Base-by-base conservation (phyloP, 1,139 yeast genomes). In the Suhomyces maxii region DNA sequence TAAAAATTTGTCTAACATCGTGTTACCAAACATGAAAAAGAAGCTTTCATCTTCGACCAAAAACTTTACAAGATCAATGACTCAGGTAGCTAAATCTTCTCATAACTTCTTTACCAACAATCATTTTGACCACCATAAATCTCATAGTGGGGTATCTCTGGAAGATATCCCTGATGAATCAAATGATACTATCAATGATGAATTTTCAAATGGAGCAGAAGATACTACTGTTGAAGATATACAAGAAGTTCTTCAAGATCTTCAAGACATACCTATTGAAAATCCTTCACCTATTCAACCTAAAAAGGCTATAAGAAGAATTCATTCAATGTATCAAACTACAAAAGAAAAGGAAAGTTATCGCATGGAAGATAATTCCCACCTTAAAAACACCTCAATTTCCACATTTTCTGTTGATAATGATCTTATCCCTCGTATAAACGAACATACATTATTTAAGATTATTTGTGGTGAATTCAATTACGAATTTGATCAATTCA, bases 351-450 rank as follows among this genome's bases (percentile, higher is more conserved):
- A 60, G 55, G 73, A 59, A 53, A 56, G 54, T 39, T 55, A 49
- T 49, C 57, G 51, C 14, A 53, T 65, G 45, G 68, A 65, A 39
- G 69, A 68, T 50, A 77, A 77, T 54, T 79, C 76, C 30, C 65
- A 67, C 40, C 58, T 77, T 33, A 52, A 61, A 26, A 61, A 69
- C 46, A 69, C 84, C 5, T 56, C 70, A 39, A 71, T 82, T 41
- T 64, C 66, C 37, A 73, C 79, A n/a, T 77, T 76, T 52, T 61
- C 63, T 35, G 79, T 77, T 42, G 71, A 74, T 41, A 79, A 82
- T 50, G 96, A 89, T 61, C 75, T 82, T 30, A 79, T 90, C 51
- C 93, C 93, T 23, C 76, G 97, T 45, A 89, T 93, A 47, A 77
- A 77, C 44, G 84, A 82, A 30, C 76, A 75, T 36, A 85, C 90